Evolutionary conservation across 2,329 filamentous ascomycete genomes (phyloP).

Genomic region (Cytospora leucostoma): DNA sequence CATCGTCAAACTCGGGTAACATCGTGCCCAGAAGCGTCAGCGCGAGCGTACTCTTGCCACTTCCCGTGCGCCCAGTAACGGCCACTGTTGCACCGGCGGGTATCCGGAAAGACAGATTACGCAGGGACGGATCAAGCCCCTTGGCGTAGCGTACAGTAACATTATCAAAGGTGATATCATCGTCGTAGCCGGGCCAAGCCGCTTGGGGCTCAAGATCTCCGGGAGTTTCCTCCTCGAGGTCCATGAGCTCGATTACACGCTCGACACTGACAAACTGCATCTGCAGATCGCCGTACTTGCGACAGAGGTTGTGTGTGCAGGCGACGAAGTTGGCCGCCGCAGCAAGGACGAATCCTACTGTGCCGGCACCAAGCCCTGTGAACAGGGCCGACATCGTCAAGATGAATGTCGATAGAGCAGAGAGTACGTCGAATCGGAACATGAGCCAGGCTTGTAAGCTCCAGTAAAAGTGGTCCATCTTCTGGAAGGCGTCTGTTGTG

Average conservation of each 20-base stretch:
- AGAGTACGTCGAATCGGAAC: constrained; percentile 74
- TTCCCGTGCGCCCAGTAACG: constrained; percentile 81
- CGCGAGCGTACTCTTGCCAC: constrained; percentile 79
- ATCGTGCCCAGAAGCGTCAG: constrained; percentile 60
- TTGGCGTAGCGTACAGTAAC: constrained; percentile 80
- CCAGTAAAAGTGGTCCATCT: constrained; percentile 97
- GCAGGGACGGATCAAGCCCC: constrained; percentile 71
- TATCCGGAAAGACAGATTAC: constrained; percentile 70
- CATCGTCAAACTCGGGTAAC: constrained; percentile 42
- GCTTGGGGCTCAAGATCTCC: constrained; percentile 71
- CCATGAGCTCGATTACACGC: constrained; percentile 77
- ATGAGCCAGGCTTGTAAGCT: constrained; percentile 82
- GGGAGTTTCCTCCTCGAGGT: constrained; percentile 72
- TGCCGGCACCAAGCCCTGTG: constrained; percentile 71
- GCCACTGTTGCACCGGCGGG: constrained; percentile 63
- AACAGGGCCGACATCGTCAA: constrained; percentile 75
- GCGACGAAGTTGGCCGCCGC: constrained; percentile 69
- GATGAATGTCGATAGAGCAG: constrained; percentile 71
- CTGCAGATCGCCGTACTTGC: constrained; percentile 79
- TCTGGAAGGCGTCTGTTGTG: constrained; percentile 86
- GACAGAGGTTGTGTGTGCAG: constrained; percentile 73
- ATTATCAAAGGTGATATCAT: constrained; percentile 73
- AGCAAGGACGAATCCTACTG: constrained; percentile 81
- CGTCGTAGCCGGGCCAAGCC: constrained; percentile 72
- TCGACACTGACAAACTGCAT: constrained; percentile 93